These are phyloP conservation scores for Fusarium palustre DNA, from an alignment of 2,329 filamentous ascomycete genomes.

Conservation along the genomic window DNA sequence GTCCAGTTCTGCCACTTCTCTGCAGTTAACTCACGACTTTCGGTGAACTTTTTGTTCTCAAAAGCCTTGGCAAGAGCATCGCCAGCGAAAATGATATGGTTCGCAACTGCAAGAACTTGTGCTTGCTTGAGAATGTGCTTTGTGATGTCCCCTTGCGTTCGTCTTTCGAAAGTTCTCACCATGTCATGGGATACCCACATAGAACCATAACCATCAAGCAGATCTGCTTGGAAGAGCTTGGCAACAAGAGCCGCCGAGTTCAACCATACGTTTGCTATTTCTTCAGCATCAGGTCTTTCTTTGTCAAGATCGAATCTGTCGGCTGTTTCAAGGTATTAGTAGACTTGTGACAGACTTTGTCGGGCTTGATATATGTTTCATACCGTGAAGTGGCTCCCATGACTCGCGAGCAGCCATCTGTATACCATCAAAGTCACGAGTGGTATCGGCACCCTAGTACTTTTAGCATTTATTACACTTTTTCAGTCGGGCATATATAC, in stretches of 20 bases:
- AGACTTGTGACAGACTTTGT: accelerated
- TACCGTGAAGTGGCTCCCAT: conserved; percentile 2
- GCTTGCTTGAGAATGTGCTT: background rate
- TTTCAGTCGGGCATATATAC: too few species aligned
- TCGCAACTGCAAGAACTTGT: background rate
- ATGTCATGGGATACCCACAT: background rate
- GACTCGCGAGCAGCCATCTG: background rate
- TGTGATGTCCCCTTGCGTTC: background rate
- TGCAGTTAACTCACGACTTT: background rate
- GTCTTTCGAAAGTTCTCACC: too few species aligned
- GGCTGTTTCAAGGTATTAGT: accelerated
- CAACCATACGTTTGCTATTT: background rate
- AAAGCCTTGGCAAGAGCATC: background rate
- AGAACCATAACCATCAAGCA: background rate
- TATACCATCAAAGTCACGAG: background rate
- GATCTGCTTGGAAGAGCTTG: conserved; percentile 1
- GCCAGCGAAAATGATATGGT: background rate
- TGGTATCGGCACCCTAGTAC: background rate
- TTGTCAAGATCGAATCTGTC: accelerated
- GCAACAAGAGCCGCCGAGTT: conserved; percentile 9
- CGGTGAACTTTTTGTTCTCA: too few species aligned
- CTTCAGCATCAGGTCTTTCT: too few species aligned
- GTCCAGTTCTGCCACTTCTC: conserved; percentile 16
- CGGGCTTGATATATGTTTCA: background rate
- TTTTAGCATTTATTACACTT: background rate